A percentile compares a stretch with the other conserved stretches of the same genome.
Evolutionary conservation across 257 asterid species (phyloP).

Genomic region (Echites panduratus): DNA sequence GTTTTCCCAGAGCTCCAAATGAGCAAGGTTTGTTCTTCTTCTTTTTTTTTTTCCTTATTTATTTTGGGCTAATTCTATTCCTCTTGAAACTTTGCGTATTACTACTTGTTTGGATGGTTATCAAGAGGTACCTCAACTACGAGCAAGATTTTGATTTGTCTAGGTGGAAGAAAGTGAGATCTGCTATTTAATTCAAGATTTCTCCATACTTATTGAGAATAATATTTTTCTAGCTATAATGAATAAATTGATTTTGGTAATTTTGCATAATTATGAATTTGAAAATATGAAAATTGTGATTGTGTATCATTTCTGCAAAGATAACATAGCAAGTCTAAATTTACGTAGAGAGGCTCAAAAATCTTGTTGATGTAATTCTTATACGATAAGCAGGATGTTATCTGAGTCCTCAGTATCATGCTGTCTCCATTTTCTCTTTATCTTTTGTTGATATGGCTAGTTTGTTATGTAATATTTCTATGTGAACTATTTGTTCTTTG

Average conservation of each 20-base stretch:
- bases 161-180: neutral
- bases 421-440: neutral
- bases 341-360: neutral
- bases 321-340: neutral
- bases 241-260: neutral
- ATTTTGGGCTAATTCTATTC: neutral
- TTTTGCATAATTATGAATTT: neutral
- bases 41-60: too few relatives aligned
- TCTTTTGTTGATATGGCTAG: neutral
- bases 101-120: neutral
- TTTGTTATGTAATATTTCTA: neutral
- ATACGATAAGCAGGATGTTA: neutral
- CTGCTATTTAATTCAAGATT: neutral
- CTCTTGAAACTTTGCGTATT: neutral
- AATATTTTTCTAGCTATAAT: neutral
- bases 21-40: slow-evolving; percentile 21
- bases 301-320: neutral
- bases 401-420: neutral
- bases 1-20: slow-evolving; percentile 63
- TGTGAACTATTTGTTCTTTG: neutral
- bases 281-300: neutral
- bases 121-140: neutral
- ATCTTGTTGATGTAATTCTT: neutral
- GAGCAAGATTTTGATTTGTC: neutral
- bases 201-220: neutral